These are phyloP conservation scores for Chlorella vulgaris DNA, from an alignment of 139 green algal species.

Conservation along the genomic window DNA sequence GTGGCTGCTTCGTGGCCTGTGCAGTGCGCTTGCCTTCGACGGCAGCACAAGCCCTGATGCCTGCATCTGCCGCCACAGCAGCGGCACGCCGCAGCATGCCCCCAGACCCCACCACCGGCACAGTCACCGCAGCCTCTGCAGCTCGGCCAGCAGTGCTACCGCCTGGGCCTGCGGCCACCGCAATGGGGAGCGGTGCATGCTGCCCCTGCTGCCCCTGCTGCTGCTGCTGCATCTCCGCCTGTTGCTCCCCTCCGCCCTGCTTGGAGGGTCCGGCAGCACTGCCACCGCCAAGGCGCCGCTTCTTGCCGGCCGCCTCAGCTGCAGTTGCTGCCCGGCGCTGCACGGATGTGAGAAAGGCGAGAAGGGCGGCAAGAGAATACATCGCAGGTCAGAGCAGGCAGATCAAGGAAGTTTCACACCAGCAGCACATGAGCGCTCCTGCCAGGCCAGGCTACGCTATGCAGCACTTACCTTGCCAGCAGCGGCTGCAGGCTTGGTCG, in stretches of 20 bases:
- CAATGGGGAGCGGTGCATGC: background rate
- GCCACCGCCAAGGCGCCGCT: background rate
- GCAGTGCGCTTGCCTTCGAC: background rate
- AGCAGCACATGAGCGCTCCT: too few species aligned
- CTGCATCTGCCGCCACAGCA: background rate
- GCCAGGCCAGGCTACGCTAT: too few species aligned
- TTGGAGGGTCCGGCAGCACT: background rate
- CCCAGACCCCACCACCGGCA: background rate
- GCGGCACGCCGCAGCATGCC: background rate
- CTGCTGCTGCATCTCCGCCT: background rate
- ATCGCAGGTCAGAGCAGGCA: too few species aligned
- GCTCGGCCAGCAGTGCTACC: background rate
- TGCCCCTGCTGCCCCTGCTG: background rate
- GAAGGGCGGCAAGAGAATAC: background rate
- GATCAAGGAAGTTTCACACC: too few species aligned
- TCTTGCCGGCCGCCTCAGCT: background rate
- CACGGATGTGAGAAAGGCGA: background rate
- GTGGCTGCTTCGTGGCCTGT: background rate
- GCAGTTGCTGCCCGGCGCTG: background rate
- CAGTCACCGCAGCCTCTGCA: background rate
- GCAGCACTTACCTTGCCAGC: too few species aligned
- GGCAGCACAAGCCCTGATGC: conserved; percentile 13
- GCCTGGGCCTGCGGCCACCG: background rate
- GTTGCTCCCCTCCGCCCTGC: background rate
- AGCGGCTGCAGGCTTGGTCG: too few species aligned